Percentiles rank a stretch among this genome's conserved stretches.
phyloP scores from a whole-genome alignment of 352 stramenopile species.

The Pythium aquatile region DNA sequence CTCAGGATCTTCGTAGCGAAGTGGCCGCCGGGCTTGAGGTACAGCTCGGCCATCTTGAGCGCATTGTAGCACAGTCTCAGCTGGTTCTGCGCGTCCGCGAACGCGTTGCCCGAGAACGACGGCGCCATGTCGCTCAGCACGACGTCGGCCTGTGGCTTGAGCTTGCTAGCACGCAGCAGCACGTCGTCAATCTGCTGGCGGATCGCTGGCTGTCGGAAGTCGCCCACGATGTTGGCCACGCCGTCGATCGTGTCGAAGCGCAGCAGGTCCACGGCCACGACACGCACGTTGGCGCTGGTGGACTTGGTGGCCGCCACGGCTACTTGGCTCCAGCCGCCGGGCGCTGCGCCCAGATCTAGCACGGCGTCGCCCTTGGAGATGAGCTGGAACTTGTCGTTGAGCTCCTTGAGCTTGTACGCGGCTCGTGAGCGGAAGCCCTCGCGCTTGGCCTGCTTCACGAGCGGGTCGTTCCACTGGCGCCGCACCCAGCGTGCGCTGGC shows the following conservation, averaged over 20 bases:
- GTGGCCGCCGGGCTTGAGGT: conserved; percentile 67
- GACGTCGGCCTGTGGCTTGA: conserved; percentile 46
- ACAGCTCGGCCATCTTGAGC: conserved; percentile 81
- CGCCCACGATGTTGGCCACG: conserved; percentile 67
- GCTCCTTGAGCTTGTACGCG: conserved; percentile 80
- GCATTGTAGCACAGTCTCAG: conserved; percentile 85
- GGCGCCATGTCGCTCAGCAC: conserved; percentile 90
- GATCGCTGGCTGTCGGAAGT: conserved; percentile 69
- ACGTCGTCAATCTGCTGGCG: conserved; percentile 52
- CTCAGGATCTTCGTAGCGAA: conserved; percentile 85
- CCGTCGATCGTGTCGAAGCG: conserved; percentile 72
- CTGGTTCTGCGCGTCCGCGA: conserved; percentile 76
- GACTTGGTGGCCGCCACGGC: conserved; percentile 56
- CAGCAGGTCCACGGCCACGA: conserved; percentile 78
- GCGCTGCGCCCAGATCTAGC: conserved; percentile 80
- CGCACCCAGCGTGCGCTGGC: conserved; percentile 82
- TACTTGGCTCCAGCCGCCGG: conserved; percentile 84
- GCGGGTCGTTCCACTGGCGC: conserved; percentile 80
- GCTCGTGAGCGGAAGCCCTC: conserved; percentile 78
- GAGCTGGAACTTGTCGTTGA: conserved; percentile 81
- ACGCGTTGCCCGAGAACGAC: conserved; percentile 75
- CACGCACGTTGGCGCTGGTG: conserved; percentile 28
- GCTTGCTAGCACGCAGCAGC: conserved; percentile 31
- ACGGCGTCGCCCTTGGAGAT: conserved; percentile 65
- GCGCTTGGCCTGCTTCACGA: conserved; percentile 84